phyloP scores from a whole-genome alignment of 2,329 filamentous ascomycete species.

The Diaporthe citrichinensis region DNA sequence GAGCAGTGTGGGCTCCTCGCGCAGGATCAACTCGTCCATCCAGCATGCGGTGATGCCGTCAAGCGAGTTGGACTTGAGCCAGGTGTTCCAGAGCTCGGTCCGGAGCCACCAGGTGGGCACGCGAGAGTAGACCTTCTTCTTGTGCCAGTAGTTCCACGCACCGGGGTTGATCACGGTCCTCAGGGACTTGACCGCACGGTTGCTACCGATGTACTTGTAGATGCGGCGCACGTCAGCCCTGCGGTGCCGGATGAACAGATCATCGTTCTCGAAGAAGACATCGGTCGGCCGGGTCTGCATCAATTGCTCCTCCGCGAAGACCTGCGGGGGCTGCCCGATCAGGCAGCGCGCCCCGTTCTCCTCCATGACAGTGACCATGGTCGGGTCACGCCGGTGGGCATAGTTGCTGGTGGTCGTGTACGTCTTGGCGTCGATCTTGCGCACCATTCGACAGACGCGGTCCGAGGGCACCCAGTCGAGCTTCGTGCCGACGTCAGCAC shows the following conservation, averaged over 20 bases:
- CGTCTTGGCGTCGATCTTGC: constrained; percentile 45
- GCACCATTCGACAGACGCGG: constrained; percentile 53
- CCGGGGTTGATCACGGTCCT: constrained; percentile 46
- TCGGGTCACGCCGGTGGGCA: constrained; percentile 54
- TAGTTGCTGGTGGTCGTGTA: constrained; percentile 53
- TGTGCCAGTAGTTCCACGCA: constrained; percentile 45
- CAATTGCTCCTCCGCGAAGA: constrained; percentile 49
- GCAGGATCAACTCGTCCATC: constrained; percentile 64
- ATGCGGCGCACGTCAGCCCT: constrained; percentile 48
- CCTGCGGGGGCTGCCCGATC: constrained; percentile 45
- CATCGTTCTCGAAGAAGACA: constrained; percentile 52
- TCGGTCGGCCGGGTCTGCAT: constrained; percentile 49
- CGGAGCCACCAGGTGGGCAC: constrained; percentile 62
- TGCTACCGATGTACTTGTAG: constrained; percentile 43
- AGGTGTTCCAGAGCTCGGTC: constrained; percentile 64
- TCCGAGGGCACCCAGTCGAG: constrained; percentile 53
- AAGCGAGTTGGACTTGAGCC: constrained; percentile 60
- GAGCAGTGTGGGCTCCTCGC: constrained; percentile 59
- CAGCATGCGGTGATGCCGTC: constrained; percentile 64
- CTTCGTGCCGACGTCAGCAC: constrained; percentile 47
- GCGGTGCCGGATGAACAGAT: constrained; percentile 53
- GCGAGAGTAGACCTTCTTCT: constrained; percentile 49
- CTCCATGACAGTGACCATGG: constrained; percentile 50
- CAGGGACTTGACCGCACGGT: constrained; percentile 41
- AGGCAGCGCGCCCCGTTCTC: constrained; percentile 44